Base-by-base conservation (phyloP, 805 yeast species). In the Maudiozyma serrabonitensis region DNA sequence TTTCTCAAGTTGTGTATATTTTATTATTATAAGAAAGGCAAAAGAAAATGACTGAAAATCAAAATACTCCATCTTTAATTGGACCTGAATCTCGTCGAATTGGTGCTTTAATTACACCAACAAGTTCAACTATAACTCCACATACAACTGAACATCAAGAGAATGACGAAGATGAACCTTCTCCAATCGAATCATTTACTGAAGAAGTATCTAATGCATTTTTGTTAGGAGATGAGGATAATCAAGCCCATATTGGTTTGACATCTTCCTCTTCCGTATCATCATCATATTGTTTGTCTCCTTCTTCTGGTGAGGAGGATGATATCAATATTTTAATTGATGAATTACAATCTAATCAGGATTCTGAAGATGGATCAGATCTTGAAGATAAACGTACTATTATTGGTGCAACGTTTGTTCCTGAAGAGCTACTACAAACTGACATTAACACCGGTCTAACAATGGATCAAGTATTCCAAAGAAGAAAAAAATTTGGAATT, bases 401-500 rank as follows among this genome's bases (percentile, higher is more conserved):
- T 53, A 75, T 75, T 56, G 74, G 80, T 50, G 78, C 81, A 69
- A 80, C 83, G 70, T 85, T 84, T 53, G 88, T 87, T 46, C 95
- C 95, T 48, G 95, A 87, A 61, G 93, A 84, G 65, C 71, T 85
- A 57, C 76, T 87, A 62, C 82, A 84, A 69, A 87, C 95, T 53
- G 87, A 84, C 74, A 88, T 89, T 46, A 64, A 80, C 45, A 66
- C 66, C 58, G 95, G 96, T 78, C 78, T 87, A 64, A 69, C 83
- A 53, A 71, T 80, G 52, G 95, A 84, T 44, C 95, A 87, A 69
- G 95, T 86, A 50, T 49, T 69, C 64, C 81, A 75, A 70, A 82
- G 96, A 78, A 80, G 95, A 75, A 87, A 85, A 85, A 86, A 83
- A 79, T 87, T 71, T 66, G 96, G 96, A 77, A 73, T 80, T 56